Evolutionary conservation across 805 yeast species (phyloP).

Genomic region (Yamadazyma phyllophila): DNA sequence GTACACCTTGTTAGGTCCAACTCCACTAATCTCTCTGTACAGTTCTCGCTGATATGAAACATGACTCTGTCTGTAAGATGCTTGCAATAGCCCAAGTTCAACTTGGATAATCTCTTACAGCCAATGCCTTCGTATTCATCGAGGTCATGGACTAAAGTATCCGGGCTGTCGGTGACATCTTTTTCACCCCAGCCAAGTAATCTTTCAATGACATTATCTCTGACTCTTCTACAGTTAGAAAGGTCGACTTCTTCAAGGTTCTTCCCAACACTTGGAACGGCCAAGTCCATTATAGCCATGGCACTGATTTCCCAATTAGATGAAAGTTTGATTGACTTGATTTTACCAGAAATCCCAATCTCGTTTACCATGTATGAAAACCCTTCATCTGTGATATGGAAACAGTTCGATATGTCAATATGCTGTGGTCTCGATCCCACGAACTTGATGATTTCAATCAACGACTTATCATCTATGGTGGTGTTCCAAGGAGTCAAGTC

Average conservation of each 20-base stretch:
- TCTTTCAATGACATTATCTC: constrained; percentile 68
- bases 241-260: constrained; percentile 60
- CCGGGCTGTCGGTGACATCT: not conserved
- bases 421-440: constrained; percentile 64
- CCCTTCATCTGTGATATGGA: constrained; percentile 74
- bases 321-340: constrained; percentile 56
- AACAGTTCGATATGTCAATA: constrained; percentile 69
- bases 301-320: constrained; percentile 78
- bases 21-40: constrained; percentile 51
- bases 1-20: constrained; percentile 74
- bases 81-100: constrained; percentile 72
- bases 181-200: constrained; percentile 53
- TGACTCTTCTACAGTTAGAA: constrained; percentile 69
- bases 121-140: constrained; percentile 40
- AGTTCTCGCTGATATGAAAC: constrained; percentile 59
- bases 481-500: constrained; percentile 66
- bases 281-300: constrained; percentile 77
- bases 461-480: constrained; percentile 53
- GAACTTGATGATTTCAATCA: constrained; percentile 61
- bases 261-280: constrained; percentile 62
- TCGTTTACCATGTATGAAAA: constrained; percentile 70
- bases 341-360: constrained; percentile 62
- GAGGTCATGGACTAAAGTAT: not conserved
- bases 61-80: constrained; percentile 67
- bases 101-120: constrained; percentile 52